Conservation (phyloP, 2,329 filamentous ascomycete genomes). For the Incumbomyces lentus region DNA sequence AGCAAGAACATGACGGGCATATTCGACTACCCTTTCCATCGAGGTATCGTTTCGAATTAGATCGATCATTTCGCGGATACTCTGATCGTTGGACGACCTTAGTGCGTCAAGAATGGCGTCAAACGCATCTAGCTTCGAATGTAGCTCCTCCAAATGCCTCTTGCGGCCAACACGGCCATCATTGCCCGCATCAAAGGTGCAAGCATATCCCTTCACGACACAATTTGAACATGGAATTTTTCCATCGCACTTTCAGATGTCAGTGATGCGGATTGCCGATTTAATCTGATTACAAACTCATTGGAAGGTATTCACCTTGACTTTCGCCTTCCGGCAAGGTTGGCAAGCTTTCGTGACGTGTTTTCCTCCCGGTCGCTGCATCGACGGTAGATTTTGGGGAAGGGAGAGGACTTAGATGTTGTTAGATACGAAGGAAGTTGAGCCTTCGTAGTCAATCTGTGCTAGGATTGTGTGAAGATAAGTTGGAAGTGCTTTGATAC, state of each 20-base stretch:
- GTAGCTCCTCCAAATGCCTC: neutral
- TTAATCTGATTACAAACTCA: neutral
- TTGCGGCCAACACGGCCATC: neutral
- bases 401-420: too few relatives aligned
- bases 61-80: neutral
- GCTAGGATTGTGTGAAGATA: too few relatives aligned
- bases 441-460: too few relatives aligned
- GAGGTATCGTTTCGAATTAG: neutral
- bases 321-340: neutral
- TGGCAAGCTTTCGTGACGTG: neutral
- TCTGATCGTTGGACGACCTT: neutral
- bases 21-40: neutral
- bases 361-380: too few relatives aligned
- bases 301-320: neutral
- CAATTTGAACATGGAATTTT: neutral
- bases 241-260: neutral
- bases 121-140: neutral
- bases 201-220: neutral
- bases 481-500: too few relatives aligned
- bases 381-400: too few relatives aligned
- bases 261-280: too few relatives aligned
- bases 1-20: neutral
- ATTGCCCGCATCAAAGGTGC: neutral
- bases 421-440: too few relatives aligned
- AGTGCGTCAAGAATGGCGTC: neutral